Evolutionary conservation across 1,284 basidiomycete species (phyloP).

Genomic region (Chalciporus sp.): DNA sequence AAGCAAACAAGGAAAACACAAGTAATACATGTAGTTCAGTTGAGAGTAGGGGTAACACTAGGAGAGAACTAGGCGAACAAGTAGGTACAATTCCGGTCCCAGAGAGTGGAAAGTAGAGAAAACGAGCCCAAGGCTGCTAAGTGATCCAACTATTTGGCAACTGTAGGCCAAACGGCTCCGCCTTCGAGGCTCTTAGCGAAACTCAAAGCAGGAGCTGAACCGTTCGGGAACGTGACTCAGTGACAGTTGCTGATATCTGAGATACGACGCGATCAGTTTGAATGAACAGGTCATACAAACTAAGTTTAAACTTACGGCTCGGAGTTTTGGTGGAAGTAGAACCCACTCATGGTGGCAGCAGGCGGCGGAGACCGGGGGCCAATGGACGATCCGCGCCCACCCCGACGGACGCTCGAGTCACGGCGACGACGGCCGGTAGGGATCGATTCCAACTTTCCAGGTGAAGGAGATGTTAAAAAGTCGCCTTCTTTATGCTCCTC

Average conservation of each 20-base stretch:
- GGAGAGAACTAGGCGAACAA: constrained; percentile 12
- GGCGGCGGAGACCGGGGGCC: constrained; percentile 43
- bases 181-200: constrained; percentile 47
- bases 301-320: constrained; percentile 67
- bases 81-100: constrained; percentile 16
- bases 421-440: constrained; percentile 43
- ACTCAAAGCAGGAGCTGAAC: constrained; percentile 64
- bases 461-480: constrained; percentile 25
- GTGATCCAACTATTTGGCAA: not conserved
- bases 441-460: constrained; percentile 38
- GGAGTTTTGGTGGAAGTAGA: constrained; percentile 92
- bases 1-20: not conserved
- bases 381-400: constrained; percentile 41
- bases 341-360: constrained; percentile 81
- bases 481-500: constrained; percentile 34
- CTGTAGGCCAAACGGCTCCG: constrained; percentile 1
- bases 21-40: not conserved
- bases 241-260: constrained; percentile 68
- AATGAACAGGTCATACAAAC: constrained; percentile 14
- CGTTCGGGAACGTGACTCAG: constrained; percentile 59
- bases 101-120: not conserved
- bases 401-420: constrained; percentile 46
- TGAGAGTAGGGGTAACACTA: constrained; percentile 21
- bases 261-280: constrained; percentile 13
- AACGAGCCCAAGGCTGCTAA: constrained; percentile 8